A percentile compares a stretch with the other conserved stretches of the same genome.
Conservation (phyloP, 495 filamentous ascomycete species). For the Penicillium salamii region DNA sequence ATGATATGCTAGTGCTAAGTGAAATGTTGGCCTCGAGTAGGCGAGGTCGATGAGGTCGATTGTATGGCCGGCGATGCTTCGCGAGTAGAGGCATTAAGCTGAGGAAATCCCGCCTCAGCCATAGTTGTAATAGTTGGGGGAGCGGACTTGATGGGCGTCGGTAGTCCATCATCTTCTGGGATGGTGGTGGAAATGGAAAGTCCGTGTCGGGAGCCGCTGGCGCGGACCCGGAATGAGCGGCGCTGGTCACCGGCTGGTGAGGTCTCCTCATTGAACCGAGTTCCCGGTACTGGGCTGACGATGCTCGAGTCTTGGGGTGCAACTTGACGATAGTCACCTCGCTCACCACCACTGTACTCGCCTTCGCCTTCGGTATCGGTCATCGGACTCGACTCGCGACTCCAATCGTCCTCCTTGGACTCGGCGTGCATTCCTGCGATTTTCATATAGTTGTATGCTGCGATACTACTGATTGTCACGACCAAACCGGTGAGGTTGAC, state of each 20-base stretch:
- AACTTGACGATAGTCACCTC: slow-evolving; percentile 28
- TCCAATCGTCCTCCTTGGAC: slow-evolving; percentile 37
- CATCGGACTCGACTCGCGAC: slow-evolving; percentile 27
- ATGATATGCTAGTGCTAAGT: slow-evolving; percentile 11
- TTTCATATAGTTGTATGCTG: slow-evolving; percentile 91
- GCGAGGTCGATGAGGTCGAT: slow-evolving; percentile 18
- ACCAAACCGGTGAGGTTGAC: slow-evolving; percentile 85
- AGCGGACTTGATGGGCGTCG: slow-evolving; percentile 33
- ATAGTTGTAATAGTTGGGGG: slow-evolving; percentile 32
- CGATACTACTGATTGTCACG: slow-evolving; percentile 86
- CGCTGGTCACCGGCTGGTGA: slow-evolving; percentile 26
- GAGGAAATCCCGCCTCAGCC: slow-evolving; percentile 26
- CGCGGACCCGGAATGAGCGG: slow-evolving; percentile 38
- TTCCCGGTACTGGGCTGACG: slow-evolving; percentile 13
- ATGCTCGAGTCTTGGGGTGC: slow-evolving; percentile 25
- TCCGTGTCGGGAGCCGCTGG: slow-evolving; percentile 33
- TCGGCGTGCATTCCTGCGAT: slow-evolving; percentile 82
- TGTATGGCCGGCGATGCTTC: slow-evolving; percentile 24
- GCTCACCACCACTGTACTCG: slow-evolving; percentile 20
- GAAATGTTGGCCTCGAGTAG: slow-evolving; percentile 12
- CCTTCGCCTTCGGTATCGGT: slow-evolving; percentile 32
- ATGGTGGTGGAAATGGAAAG: slow-evolving; percentile 36
- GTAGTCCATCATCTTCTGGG: slow-evolving; percentile 26
- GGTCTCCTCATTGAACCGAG: slow-evolving; percentile 26
- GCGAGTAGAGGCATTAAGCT: slow-evolving; percentile 10